Evolutionary conservation across 164 flowering plant genomes (phyloP), one percentile per base, ranked within the genome.

Genomic region (Brasenia schreberi): DNA sequence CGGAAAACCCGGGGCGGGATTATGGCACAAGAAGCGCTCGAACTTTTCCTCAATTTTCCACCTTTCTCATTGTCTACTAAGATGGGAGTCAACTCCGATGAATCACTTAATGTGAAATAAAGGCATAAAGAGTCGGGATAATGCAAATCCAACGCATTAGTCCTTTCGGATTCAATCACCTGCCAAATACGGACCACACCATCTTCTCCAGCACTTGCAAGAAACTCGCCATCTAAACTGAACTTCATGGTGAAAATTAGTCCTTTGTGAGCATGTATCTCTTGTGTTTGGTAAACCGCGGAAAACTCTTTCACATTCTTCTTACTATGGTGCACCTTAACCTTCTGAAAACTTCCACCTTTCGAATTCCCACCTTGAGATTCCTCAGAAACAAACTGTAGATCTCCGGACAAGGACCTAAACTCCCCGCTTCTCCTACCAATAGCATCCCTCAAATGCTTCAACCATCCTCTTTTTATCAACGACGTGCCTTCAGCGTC

Each of bases 201-300:
- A 77, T 94, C 99, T 74, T 87, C 94, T 27, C 99, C 96, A 5
- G 88, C 99, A 73, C 85, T 91, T 11, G 97, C 97, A 65, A 94
- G 76, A 71, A 79, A 88, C 71, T 81, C 78, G 18, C 97, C 97
- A 80, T 94, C 93, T 49, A 76, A 87, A 77, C 97, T 94, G 72
- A 94, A 94, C 70, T 94, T 94, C 99, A 94, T 87, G 0, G 92
- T 72, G 79, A 81, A 71, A 59, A 94, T 89, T 59, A 89, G 66
- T 65, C 99, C 99, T 14, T 79, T 71, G 66, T 94, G 99, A 3
- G 96, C 99, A 65, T 75, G 81, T 53, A 91, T 84, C 68, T 87
- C 92, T 74, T 91, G 99, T 16, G 85, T 85, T 73, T 62, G 68
- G 72, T 82, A 89, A 59, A 94, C 77, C 52, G 93, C 95, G 3